Base-by-base conservation (phyloP, 208 protist genomes). In the Acanthamoeba lenticulata region DNA sequence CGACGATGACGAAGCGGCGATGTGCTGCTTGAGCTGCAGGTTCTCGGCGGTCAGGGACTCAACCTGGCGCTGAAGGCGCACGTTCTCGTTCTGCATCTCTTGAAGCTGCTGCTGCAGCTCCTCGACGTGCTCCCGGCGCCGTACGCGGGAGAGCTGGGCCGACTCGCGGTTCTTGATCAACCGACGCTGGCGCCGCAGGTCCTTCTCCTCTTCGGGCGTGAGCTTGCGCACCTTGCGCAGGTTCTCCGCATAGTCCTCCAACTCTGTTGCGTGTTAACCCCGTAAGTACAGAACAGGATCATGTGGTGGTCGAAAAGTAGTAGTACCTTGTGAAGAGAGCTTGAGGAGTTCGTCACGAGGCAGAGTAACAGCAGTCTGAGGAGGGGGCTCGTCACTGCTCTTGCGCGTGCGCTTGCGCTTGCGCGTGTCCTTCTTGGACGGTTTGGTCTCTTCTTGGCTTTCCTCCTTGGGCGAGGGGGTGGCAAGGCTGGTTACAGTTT, bases 91-190 rank as follows among this genome's bases (percentile, higher is more conserved):
- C 6, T 65, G 94, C 4, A 96, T 21, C 45, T 95, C 79, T 27
- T 95, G 24, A 6, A 96, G 86, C 4, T 79, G 90, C n/a, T 89
- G 69, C 65, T 97, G 96, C 21, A 97, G 57, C 34, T 95, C 93
- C 89, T 97, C 89, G 47, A 97, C 89, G 29, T 96, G 94, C 32
- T 94, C 91, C 42, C 95, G 94, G 55, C 96, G 96, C 83, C 96
- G 81, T 62, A 95, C 94, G 93, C 96, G 94, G 6, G 96, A 97
- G 0, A 96, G 72, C 92, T 97, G 96, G 32, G 96, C 96, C 85
- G 93, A 94, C 69, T 97, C 96, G 65, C 96, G 44, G 85, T 97
- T 97, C 55, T 96, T 97, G 29, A 97, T 94, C 19, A 97, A 55
- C 67, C 96, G 52, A 62, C 94, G 77, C 81, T 96, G 95, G 52